phyloP scores from a whole-genome alignment of 2,329 filamentous ascomycete species.

The Stachybotrys chartarum region DNA sequence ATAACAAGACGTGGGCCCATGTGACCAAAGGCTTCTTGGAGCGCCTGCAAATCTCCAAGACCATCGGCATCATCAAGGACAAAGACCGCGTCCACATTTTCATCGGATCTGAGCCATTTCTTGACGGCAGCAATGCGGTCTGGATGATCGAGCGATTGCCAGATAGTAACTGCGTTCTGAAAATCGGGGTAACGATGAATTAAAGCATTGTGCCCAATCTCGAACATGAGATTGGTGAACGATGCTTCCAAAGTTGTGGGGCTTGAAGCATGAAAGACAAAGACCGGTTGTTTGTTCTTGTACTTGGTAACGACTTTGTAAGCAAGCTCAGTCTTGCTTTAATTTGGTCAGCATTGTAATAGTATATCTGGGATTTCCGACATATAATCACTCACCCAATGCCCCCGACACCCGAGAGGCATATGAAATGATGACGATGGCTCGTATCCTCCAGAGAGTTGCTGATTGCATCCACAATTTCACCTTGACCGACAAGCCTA shows the following conservation, averaged over 20 bases:
- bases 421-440: neutral
- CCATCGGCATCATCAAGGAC: neutral
- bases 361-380: neutral
- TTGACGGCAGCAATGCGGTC: neutral
- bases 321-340: neutral
- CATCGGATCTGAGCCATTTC: neutral
- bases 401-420: neutral
- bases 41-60: neutral
- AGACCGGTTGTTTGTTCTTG: neutral
- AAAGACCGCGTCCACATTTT: neutral
- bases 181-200: neutral
- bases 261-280: neutral
- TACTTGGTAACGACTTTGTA: neutral
- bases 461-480: neutral
- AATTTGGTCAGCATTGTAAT: neutral
- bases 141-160: neutral
- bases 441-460: neutral
- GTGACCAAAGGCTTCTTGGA: neutral
- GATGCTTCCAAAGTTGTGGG: neutral
- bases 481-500: neutral
- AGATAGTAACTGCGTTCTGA: neutral
- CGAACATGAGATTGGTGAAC: neutral
- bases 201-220: neutral
- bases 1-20: neutral
- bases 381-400: neutral